These are phyloP conservation scores for Penicillium thymicola DNA, from an alignment of 2,329 filamentous ascomycete species.

Conservation along the genomic window DNA sequence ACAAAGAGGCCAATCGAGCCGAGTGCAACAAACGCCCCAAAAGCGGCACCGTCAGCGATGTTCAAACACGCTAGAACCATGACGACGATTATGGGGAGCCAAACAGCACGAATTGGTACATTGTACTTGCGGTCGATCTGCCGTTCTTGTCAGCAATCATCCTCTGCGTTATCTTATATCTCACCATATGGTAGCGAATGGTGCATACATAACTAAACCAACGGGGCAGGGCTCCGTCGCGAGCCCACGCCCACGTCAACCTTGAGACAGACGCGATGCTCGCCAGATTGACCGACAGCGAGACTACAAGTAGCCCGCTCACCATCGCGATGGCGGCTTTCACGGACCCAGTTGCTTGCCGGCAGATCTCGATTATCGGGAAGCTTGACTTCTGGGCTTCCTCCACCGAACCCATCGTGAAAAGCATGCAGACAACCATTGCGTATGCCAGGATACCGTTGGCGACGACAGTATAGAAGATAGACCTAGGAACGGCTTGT, in stretches of 20 bases:
- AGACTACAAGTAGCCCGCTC: constrained; percentile 31
- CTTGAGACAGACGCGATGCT: constrained; percentile 49
- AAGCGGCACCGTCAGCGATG: constrained; percentile 39
- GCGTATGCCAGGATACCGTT: constrained; percentile 43
- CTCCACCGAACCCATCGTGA: constrained; percentile 44
- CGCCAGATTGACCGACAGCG: constrained; percentile 39
- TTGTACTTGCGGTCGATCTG: constrained; percentile 32
- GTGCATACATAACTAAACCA: constrained; percentile 20
- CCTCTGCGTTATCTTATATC: neutral
- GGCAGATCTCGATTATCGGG: constrained; percentile 46
- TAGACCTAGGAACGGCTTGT: constrained; percentile 46
- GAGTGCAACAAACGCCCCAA: constrained; percentile 39
- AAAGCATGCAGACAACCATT: constrained; percentile 44
- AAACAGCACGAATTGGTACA: constrained; percentile 38
- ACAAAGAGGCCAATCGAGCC: constrained; percentile 31
- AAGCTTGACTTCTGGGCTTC: constrained; percentile 31
- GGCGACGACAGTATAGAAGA: constrained; percentile 45
- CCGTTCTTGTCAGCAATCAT: neutral
- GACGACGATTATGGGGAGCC: constrained; percentile 33
- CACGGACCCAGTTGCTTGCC: constrained; percentile 41
- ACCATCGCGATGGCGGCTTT: constrained; percentile 41
- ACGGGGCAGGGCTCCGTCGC: constrained; percentile 46
- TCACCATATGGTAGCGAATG: neutral
- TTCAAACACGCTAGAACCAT: constrained; percentile 39
- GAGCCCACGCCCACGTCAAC: constrained; percentile 50